Percentiles rank a stretch among this genome's conserved stretches.
These are phyloP conservation scores for Wickerhamiella sergipiensis DNA, from an alignment of 805 yeast genomes.

Conservation along the genomic window DNA sequence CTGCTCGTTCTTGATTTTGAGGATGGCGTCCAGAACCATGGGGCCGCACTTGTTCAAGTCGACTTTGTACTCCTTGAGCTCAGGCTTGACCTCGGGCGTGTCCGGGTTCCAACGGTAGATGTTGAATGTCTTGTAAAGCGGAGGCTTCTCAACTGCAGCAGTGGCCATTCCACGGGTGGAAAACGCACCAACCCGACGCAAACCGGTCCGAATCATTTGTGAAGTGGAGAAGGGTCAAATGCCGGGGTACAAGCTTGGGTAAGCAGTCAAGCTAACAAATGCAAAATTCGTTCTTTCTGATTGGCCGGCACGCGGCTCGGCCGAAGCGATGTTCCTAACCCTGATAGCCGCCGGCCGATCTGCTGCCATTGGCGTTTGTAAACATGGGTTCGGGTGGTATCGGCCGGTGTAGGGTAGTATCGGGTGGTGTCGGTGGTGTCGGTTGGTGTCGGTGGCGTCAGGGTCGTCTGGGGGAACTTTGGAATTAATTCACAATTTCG, in stretches of 20 bases:
- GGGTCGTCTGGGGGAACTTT: too few relatives aligned
- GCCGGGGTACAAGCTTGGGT: not conserved
- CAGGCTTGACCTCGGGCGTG: conserved; percentile 83
- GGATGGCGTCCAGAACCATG: conserved; percentile 88
- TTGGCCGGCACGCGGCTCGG: not conserved
- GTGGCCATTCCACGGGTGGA: conserved; percentile 11
- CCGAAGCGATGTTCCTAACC: not conserved
- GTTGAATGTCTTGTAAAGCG: conserved; percentile 68
- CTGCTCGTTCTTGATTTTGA: conserved; percentile 92
- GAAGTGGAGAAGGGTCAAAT: not conserved
- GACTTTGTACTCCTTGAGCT: conserved; percentile 66
- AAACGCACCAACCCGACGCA: not conserved
- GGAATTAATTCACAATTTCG: too few relatives aligned
- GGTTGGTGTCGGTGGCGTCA: too few relatives aligned
- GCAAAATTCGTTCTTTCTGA: not conserved
- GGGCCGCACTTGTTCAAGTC: conserved; percentile 93
- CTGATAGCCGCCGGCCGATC: not conserved
- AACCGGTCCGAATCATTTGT: not conserved
- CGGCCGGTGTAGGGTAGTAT: too few relatives aligned
- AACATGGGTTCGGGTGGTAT: too few relatives aligned
- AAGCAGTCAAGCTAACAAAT: not conserved
- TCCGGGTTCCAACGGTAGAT: conserved; percentile 98
- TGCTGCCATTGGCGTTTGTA: too few relatives aligned
- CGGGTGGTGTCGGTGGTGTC: too few relatives aligned
- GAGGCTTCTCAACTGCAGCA: conserved; percentile 38